A percentile compares a stretch with the other conserved stretches of the same genome.
phyloP scores from a whole-genome alignment of 768 basidiomycete genomes.

The Pholiota molesta region DNA sequence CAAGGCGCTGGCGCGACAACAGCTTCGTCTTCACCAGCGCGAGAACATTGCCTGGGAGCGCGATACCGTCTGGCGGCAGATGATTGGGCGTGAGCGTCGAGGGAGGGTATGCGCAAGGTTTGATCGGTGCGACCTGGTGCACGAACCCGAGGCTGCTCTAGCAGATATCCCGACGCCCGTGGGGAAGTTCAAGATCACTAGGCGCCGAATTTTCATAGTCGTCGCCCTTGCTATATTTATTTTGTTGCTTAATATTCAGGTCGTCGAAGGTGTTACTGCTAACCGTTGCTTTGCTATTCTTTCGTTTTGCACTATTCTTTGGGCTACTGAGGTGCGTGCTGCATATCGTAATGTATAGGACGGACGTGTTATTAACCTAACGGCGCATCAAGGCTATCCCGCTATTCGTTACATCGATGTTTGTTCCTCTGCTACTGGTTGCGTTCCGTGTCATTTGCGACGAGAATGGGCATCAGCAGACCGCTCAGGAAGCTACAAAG shows the following conservation, averaged over 20 bases:
- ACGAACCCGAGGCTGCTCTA: constrained; percentile 46
- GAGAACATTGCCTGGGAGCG: constrained; percentile 97
- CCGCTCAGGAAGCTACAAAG: constrained; percentile 79
- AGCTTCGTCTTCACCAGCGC: constrained; percentile 84
- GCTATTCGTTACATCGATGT: constrained; percentile 93
- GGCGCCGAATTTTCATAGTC: constrained; percentile 58
- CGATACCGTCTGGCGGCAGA: constrained; percentile 96
- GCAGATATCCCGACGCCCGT: constrained; percentile 65
- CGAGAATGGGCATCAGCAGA: constrained; percentile 53
- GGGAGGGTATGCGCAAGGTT: constrained; percentile 49
- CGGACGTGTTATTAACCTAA: background rate
- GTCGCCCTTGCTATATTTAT: constrained; percentile 62
- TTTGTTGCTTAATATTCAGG: constrained; percentile 58
- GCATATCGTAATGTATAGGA: background rate
- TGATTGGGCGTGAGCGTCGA: constrained; percentile 83
- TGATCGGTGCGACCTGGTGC: constrained; percentile 51
- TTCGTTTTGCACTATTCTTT: constrained; percentile 87
- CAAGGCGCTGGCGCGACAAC: constrained; percentile 65
- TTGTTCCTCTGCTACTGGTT: constrained; percentile 89
- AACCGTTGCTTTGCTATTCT: constrained; percentile 92
- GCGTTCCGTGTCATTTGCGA: constrained; percentile 77
- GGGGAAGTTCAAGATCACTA: constrained; percentile 67
- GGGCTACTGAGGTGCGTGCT: constrained; percentile 88
- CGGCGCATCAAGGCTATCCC: constrained; percentile 78
- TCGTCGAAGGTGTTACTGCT: constrained; percentile 67